Evolutionary conservation across 2,329 filamentous ascomycete genomes (phyloP).

Genomic region (Graphiopsis chlorocephala): DNA sequence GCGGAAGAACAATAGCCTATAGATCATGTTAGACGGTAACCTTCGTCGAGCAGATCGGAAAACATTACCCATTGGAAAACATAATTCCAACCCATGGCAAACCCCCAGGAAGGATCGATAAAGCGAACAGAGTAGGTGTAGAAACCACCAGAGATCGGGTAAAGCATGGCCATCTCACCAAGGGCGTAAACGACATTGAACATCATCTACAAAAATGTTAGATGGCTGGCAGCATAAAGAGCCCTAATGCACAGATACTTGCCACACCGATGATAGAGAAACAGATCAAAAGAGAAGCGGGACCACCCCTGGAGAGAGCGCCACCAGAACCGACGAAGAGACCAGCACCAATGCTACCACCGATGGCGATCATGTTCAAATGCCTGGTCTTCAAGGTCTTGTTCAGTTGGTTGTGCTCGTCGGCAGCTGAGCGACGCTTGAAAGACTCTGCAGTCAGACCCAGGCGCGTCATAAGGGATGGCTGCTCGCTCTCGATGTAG

Average conservation of each 20-base stretch:
- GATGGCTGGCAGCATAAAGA: neutral
- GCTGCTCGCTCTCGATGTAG: constrained; percentile 17
- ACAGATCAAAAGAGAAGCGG: constrained; percentile 39
- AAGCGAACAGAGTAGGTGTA: constrained; percentile 43
- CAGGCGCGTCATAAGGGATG: constrained; percentile 28
- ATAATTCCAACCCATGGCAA: constrained; percentile 33
- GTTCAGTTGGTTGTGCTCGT: constrained; percentile 35
- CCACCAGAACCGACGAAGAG: constrained; percentile 53
- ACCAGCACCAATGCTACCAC: constrained; percentile 50
- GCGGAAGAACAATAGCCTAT: constrained; percentile 22
- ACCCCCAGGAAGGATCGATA: constrained; percentile 41
- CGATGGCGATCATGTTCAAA: constrained; percentile 36
- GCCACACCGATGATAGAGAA: constrained; percentile 35
- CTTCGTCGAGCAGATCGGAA: neutral
- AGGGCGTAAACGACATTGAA: constrained; percentile 42
- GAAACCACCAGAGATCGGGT: constrained; percentile 42
- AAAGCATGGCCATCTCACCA: constrained; percentile 41
- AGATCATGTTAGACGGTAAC: neutral
- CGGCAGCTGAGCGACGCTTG: constrained; percentile 27
- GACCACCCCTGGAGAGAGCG: constrained; percentile 49
- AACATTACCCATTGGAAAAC: constrained; percentile 28
- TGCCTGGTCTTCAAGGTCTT: constrained; percentile 32
- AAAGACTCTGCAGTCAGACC: constrained; percentile 33
- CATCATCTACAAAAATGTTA: constrained; percentile 33
- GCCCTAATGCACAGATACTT: constrained; percentile 10